Percentiles rank a stretch among this genome's conserved stretches.
Conservation (phyloP, 2,329 filamentous ascomycete species). For the Colletotrichum musae region DNA sequence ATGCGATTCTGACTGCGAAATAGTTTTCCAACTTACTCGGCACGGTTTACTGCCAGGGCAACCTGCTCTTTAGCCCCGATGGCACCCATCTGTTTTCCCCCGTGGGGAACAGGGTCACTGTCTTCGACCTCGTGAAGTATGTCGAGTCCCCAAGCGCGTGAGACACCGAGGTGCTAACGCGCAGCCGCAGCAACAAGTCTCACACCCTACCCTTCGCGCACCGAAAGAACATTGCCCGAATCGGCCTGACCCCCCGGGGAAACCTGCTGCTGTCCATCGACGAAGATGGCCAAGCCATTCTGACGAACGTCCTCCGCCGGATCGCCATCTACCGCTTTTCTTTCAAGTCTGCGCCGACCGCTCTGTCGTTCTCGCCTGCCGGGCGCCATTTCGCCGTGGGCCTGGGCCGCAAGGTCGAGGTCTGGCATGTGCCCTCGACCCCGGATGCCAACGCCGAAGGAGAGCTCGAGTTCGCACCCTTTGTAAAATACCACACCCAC, state of each 20-base stretch:
- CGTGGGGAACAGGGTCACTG: slow-evolving; percentile 94
- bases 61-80: slow-evolving; percentile 95
- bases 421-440: slow-evolving; percentile 95
- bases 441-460: slow-evolving; percentile 84
- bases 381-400: slow-evolving; percentile 93
- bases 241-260: slow-evolving; percentile 90
- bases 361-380: slow-evolving; percentile 91
- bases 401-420: slow-evolving; percentile 88
- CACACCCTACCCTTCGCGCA: slow-evolving; percentile 91
- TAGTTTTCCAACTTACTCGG: slow-evolving; percentile 98
- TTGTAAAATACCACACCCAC: slow-evolving; percentile 88
- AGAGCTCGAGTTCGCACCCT: slow-evolving; percentile 94
- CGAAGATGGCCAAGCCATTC: slow-evolving; percentile 92
- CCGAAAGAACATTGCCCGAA: slow-evolving; percentile 90
- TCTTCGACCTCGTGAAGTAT: slow-evolving; percentile 97
- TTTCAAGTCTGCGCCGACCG: slow-evolving; percentile 86
- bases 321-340: slow-evolving; percentile 95
- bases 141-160: slow-evolving; percentile 44
- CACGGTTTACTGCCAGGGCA: slow-evolving; percentile 98
- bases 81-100: slow-evolving; percentile 96
- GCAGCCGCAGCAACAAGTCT: slow-evolving; percentile 79
- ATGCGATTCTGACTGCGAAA: slow-evolving; percentile 3
- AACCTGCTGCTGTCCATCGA: slow-evolving; percentile 95
- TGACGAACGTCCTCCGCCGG: slow-evolving; percentile 90
- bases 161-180: slow-evolving; percentile 4